phyloP scores from a whole-genome alignment of 352 stramenopile genomes.

The Blastocystis hominis region DNA sequence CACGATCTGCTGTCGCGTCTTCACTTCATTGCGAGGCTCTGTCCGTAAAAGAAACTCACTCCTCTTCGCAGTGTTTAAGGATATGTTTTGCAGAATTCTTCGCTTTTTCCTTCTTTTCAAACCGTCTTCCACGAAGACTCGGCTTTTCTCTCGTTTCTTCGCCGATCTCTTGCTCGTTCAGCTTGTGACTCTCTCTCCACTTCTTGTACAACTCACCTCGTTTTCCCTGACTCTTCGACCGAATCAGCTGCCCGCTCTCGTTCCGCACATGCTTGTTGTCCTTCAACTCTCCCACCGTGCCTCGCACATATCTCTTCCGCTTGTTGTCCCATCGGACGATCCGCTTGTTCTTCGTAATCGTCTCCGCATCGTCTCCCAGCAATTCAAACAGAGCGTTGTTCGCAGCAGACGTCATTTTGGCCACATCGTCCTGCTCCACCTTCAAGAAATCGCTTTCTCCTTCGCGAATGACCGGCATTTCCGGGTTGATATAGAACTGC shows the following conservation, averaged over 20 bases:
- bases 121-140: not conserved
- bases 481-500: not conserved
- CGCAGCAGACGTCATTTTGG: not conserved
- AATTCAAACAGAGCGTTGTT: constrained; percentile 33
- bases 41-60: not conserved
- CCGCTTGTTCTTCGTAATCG: constrained; percentile 89
- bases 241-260: constrained; percentile 73
- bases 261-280: constrained; percentile 69
- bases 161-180: not conserved
- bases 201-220: constrained; percentile 81
- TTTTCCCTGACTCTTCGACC: constrained; percentile 59
- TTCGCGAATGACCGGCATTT: not conserved
- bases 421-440: constrained; percentile 2
- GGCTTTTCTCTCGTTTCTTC: constrained; percentile 35
- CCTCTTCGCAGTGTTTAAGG: constrained; percentile 7
- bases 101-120: not conserved
- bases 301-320: constrained; percentile 90
- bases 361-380: constrained; percentile 68
- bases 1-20: constrained; percentile 52
- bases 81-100: constrained; percentile 49
- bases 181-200: constrained; percentile 71
- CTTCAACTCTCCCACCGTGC: constrained; percentile 74
- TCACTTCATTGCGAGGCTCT: constrained; percentile 54
- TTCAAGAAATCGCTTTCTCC: not conserved
- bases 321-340: constrained; percentile 95